Percentiles rank a stretch among this genome's conserved stretches.
Evolutionary conservation across 2,329 filamentous ascomycete genomes (phyloP).

Genomic region (Tolypocladium inflatum): DNA sequence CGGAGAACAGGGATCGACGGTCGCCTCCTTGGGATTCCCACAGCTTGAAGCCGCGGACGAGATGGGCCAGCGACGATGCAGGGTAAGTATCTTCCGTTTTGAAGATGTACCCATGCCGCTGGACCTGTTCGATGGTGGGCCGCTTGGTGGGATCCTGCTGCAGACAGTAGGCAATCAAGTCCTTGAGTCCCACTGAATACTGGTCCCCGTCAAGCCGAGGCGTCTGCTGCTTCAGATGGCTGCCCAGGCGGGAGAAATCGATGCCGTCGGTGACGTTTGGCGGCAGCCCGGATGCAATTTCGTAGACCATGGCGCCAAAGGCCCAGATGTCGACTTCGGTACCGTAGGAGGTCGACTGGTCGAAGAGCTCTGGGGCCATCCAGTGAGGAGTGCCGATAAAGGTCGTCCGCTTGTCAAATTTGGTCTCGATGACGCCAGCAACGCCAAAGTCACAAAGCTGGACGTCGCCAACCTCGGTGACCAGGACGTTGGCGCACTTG

Average conservation of each 20-base stretch:
- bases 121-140: slow-evolving; percentile 59
- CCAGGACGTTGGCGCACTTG: slow-evolving; percentile 71
- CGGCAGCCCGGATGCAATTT: slow-evolving; percentile 70
- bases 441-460: slow-evolving; percentile 83
- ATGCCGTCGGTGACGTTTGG: slow-evolving; percentile 53
- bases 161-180: slow-evolving; percentile 65
- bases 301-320: slow-evolving; percentile 70
- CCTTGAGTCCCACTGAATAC: slow-evolving; percentile 59
- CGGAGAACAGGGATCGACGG: slow-evolving; percentile 53
- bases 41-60: slow-evolving; percentile 62
- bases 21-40: slow-evolving; percentile 70
- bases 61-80: slow-evolving; percentile 49
- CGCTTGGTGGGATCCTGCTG: slow-evolving; percentile 58
- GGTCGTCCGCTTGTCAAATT: slow-evolving; percentile 67
- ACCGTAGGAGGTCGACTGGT: slow-evolving; percentile 54
- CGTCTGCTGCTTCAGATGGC: slow-evolving; percentile 48
- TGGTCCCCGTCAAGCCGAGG: slow-evolving; percentile 63
- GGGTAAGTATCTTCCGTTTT: slow-evolving; percentile 56
- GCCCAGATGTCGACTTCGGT: slow-evolving; percentile 78
- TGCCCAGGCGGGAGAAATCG: slow-evolving; percentile 39
- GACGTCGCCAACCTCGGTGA: slow-evolving; percentile 66
- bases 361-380: slow-evolving; percentile 77
- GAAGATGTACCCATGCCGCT: slow-evolving; percentile 59
- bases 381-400: slow-evolving; percentile 77
- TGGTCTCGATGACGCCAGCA: slow-evolving; percentile 66